Base-by-base conservation (phyloP, 2,329 filamentous ascomycete species). In the Cladosporium sp. region DNA sequence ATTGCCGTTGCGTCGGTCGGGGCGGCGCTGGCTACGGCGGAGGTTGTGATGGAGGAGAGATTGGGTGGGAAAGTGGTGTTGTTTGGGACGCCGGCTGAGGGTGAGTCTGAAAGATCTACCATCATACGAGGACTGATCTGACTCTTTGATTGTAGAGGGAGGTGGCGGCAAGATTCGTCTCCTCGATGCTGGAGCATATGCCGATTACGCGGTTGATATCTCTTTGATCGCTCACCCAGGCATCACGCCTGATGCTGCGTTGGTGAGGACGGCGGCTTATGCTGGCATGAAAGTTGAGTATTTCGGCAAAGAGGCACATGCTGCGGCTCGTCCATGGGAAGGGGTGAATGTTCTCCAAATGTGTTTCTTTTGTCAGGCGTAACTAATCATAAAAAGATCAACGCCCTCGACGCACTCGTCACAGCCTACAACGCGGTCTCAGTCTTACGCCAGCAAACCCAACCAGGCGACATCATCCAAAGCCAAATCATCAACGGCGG, bases 251-350 rank as follows among this genome's bases (percentile, higher is more conserved):
- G 80, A 85, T 65, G 78, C 77, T 12, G 81, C 83, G 0, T 76
- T 85, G 5, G 81, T 85, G 65, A 79, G 81, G 2, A 87, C 85
- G 0, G 80, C 83, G 3, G 85, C 85, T 5, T 86, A 83, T 68
- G 71, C 76, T 5, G 76, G 78, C 50, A 80, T 86, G 67, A 79
- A 79, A 23, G 84, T 83, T 0, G 81, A 82, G 18, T 88, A 85
- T 67, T 79, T 80, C 79, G 76, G 76, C 44, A 73, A 73, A 66
- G 76, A 74, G 65, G 74, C 76, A 14, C 76, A 78, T 60, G 78
- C 78, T 2, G 76, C 78, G 11, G 77, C 76, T 2, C 65, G 69
- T 8, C 76, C 76, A 0, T 78, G 73, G 71, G 67, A 72, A 52
- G 72, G 73, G n/a, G 69, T 68, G 16, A 28, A 16, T 14, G 2